Percentiles rank a stretch among this genome's conserved stretches.
These are phyloP conservation scores for Lyophyllum shimeji DNA, from an alignment of 768 basidiomycete species.

Conservation along the genomic window DNA sequence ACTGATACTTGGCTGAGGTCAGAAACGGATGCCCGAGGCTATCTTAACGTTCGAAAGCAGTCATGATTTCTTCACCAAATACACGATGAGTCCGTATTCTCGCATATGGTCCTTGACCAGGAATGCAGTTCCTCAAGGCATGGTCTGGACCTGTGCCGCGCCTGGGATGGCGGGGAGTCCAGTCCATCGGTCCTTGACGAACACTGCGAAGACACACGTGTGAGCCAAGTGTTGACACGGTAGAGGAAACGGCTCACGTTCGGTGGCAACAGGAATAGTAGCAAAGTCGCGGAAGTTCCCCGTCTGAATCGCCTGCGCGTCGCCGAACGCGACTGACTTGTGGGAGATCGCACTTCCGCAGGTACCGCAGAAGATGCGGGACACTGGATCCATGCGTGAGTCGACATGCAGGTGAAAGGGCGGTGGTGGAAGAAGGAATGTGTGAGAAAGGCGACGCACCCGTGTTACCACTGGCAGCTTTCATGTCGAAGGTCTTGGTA, in stretches of 20 bases:
- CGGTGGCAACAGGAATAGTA: constrained; percentile 27
- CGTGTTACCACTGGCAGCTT: constrained; percentile 31
- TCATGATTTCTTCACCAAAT: neutral
- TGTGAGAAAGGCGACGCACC: constrained; percentile 19
- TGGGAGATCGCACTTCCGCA: constrained; percentile 39
- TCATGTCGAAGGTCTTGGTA: constrained; percentile 26
- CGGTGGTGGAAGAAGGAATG: neutral
- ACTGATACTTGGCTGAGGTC: too few species aligned
- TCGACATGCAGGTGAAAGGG: neutral
- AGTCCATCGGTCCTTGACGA: constrained; percentile 34
- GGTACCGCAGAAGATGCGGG: constrained; percentile 36
- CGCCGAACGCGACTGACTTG: constrained; percentile 31
- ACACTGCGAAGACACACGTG: constrained; percentile 21
- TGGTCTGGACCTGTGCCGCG: constrained; percentile 26
- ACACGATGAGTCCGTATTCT: neutral
- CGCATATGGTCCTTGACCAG: too few species aligned
- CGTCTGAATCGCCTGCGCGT: constrained; percentile 35
- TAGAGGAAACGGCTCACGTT: constrained; percentile 24
- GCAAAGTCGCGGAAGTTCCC: constrained; percentile 34
- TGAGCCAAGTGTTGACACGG: neutral
- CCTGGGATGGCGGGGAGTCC: constrained; percentile 21
- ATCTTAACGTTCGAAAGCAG: too few species aligned
- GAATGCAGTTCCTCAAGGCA: constrained; percentile 14
- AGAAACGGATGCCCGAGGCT: too few species aligned
- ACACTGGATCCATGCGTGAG: constrained; percentile 19